Conservation (phyloP, 176 grass and related monocot species). For the Luzula sylvatica region DNA sequence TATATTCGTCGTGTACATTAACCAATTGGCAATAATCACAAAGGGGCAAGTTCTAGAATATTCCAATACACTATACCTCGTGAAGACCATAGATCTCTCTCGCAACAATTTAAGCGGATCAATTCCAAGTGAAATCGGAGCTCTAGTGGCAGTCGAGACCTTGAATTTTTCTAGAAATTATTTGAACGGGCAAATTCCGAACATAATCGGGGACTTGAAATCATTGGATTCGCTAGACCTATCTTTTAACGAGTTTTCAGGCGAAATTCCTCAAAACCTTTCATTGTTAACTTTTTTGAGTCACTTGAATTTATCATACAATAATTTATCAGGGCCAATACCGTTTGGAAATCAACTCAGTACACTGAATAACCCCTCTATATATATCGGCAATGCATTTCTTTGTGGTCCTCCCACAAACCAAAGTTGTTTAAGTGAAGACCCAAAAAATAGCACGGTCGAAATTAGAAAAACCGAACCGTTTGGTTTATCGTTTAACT, state of each 20-base stretch:
- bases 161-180: conserved; percentile 23
- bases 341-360: conserved; percentile 11
- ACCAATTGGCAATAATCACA: not conserved
- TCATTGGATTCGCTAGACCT: conserved; percentile 18
- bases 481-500: not conserved
- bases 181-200: conserved; percentile 3
- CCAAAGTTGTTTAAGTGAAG: not conserved
- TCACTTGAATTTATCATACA: conserved; percentile 22
- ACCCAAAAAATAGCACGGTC: not conserved
- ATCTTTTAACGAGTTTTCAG: conserved; percentile 16
- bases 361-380: conserved; percentile 13
- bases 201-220: not conserved
- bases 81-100: conserved; percentile 19
- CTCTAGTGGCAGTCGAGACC: not conserved
- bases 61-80: not conserved
- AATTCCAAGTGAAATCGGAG: conserved; percentile 8
- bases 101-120: conserved; percentile 14
- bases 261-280: conserved; percentile 12
- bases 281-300: conserved; percentile 10
- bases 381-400: conserved; percentile 7
- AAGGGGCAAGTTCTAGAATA: conserved; percentile 1
- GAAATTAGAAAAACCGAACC: not conserved
- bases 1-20: not conserved
- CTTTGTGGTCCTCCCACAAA: conserved; percentile 17
- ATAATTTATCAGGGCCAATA: conserved; percentile 25